Base-by-base conservation (phyloP, 1,139 yeast species). In the Suhomyces terraborum region DNA sequence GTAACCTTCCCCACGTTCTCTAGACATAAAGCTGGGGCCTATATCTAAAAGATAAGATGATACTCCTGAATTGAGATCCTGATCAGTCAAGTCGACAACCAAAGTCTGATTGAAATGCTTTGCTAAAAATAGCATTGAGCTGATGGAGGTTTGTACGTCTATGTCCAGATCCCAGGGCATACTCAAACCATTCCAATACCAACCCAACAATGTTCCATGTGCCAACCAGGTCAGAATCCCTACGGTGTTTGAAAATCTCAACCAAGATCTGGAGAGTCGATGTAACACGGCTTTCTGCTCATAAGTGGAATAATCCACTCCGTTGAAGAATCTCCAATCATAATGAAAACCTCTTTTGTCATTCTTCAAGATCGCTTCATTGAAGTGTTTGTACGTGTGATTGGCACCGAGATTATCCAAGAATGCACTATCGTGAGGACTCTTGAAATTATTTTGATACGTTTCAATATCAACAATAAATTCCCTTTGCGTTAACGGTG, bases 161-260 rank as follows among this genome's bases (percentile, higher is more conserved):
- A 80, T 53, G 53, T 80, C 87, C 38, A 70, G 69, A 55, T 81
- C 86, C 84, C 85, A 81, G 0, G 85, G 84, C 53, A 80, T 58
- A 12, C 66, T 71, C 52, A 77, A 54, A 0, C 84, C 84, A 53
- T 80, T 80, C 75, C 82, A 77, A 50, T 72, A 69, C 78, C 84
- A 81, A 1, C 84, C 82, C 23, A 80, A 54, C 41, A 80, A 59
- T 0, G 82, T 64, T 0, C 86, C 86, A 59, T 80, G 84, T 2
- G 79, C 79, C n/a, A 80, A 56, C 81, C 84, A 80, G 2, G 82
- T 67, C 30, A 64, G 59, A 3, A 79, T 44, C 0, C 73, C 73
- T 3, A 63, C 40, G n/a, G 62, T 54, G 16, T 58, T 56, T n/a
- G 79, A 58, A 53, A 79, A 79, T 19, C 69, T 56, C 8, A 79